phyloP scores from a whole-genome alignment of 768 basidiomycete genomes.

The Tulasnella sp. region DNA sequence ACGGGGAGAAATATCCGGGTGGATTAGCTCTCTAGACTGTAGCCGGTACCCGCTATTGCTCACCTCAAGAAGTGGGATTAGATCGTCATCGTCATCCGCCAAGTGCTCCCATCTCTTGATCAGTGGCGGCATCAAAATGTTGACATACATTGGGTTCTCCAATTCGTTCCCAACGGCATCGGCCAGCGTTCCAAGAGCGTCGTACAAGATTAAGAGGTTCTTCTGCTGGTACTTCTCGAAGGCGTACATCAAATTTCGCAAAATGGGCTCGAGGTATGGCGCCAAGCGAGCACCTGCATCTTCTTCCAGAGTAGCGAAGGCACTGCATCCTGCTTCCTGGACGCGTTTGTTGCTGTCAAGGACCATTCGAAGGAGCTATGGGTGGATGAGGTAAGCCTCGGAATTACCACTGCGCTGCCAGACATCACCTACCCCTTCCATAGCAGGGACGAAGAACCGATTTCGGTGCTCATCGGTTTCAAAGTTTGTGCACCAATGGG shows the following conservation, averaged over 20 bases:
- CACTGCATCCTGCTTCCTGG: conserved; percentile 98
- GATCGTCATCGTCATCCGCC: conserved; percentile 84
- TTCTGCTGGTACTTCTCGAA: conserved; percentile 99
- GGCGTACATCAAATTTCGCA: conserved; percentile 91
- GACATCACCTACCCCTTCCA: conserved; percentile 78
- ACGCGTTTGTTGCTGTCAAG: conserved; percentile 98
- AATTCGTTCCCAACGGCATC: conserved; percentile 91
- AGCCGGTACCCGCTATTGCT: conserved; percentile 30
- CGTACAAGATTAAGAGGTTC: conserved; percentile 97
- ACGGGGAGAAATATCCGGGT: conserved; percentile 26
- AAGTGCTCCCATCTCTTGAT: conserved; percentile 86
- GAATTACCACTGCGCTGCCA: not conserved
- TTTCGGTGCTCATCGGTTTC: conserved; percentile 83
- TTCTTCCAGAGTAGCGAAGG: conserved; percentile 97
- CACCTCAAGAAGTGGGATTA: conserved; percentile 95
- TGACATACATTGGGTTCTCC: conserved; percentile 80
- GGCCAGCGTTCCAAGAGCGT: conserved; percentile 97
- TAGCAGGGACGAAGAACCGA: conserved; percentile 90
- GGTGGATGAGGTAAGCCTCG: not conserved
- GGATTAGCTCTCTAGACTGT: not conserved
- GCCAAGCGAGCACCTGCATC: conserved; percentile 87
- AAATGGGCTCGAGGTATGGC: conserved; percentile 91
- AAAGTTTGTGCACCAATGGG: conserved; percentile 91
- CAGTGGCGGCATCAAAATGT: conserved; percentile 94
- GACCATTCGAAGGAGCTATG: conserved; percentile 93